These are phyloP conservation scores for Leucosporidium scottii DNA, from an alignment of 768 basidiomycete species.

Conservation along the genomic window DNA sequence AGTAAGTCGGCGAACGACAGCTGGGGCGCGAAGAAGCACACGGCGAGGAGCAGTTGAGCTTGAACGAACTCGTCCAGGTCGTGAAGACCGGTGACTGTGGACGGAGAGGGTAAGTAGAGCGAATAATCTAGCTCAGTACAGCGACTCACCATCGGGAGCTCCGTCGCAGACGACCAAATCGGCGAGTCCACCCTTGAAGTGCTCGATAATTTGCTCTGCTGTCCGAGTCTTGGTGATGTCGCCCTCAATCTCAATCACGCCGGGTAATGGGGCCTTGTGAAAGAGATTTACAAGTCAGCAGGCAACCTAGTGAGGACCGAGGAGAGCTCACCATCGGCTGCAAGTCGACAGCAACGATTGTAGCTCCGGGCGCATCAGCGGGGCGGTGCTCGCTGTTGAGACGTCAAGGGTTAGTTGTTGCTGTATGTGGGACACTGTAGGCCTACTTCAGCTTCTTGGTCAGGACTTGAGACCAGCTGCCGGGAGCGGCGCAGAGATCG, in stretches of 20 bases:
- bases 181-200: constrained; percentile 44
- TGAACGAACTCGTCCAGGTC: constrained; percentile 49
- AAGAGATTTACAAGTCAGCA: not conserved
- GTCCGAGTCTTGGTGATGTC: constrained; percentile 47
- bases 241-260: constrained; percentile 45
- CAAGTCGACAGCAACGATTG: constrained; percentile 42
- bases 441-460: constrained; percentile 41
- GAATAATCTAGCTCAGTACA: constrained; percentile 39
- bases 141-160: constrained; percentile 46
- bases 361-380: constrained; percentile 15
- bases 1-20: not conserved
- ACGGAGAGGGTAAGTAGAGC: not conserved
- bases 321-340: constrained; percentile 41
- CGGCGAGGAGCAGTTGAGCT: constrained; percentile 46
- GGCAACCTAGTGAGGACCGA: not conserved
- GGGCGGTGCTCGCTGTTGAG: constrained; percentile 19
- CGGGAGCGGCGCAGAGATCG: constrained; percentile 41
- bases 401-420: not conserved
- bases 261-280: constrained; percentile 43
- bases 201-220: constrained; percentile 43
- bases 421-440: no score
- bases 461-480: constrained; percentile 45
- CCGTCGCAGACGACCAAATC: constrained; percentile 49
- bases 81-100: constrained; percentile 47
- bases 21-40: constrained; percentile 24